Conservation (phyloP, 2,329 filamentous ascomycete genomes). For the Trichophyton equinum region DNA sequence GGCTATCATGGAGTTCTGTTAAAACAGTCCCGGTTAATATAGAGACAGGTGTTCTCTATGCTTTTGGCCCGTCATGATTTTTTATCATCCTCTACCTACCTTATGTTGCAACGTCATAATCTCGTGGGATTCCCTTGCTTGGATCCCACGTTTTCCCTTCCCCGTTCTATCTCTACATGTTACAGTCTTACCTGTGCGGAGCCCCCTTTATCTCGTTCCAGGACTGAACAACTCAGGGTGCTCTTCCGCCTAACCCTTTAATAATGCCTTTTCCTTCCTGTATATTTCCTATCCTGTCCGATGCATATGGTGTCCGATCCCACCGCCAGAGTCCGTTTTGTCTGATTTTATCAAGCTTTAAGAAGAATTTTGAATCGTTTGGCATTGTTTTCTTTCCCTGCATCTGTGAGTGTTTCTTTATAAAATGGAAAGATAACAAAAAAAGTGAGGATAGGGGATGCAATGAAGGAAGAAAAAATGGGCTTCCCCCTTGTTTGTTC, state of each 20-base stretch:
- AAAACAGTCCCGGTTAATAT: background rate
- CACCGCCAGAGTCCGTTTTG: background rate
- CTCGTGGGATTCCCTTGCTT: background rate
- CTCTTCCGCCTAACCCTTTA: constrained; percentile 2
- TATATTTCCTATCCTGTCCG: background rate
- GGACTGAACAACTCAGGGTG: background rate
- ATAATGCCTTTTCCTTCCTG: constrained; percentile 1
- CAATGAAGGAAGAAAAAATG: background rate
- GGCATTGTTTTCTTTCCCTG: background rate
- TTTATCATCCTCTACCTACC: background rate
- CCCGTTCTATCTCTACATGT: background rate
- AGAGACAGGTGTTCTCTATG: constrained; percentile 1
- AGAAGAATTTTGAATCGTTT: background rate
- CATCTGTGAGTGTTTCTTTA: background rate
- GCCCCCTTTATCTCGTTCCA: background rate
- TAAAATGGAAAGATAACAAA: background rate
- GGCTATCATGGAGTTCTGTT: background rate
- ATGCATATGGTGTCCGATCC: background rate
- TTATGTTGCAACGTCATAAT: constrained; percentile 4
- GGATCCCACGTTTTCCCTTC: background rate
- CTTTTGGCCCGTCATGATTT: background rate
- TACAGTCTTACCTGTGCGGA: background rate
- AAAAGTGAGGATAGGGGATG: background rate
- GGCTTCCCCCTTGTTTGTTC: background rate
- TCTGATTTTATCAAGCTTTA: background rate